These are phyloP conservation scores for Salix koriyanagi DNA, from an alignment of 345 rosid genomes.

Conservation along the genomic window DNA sequence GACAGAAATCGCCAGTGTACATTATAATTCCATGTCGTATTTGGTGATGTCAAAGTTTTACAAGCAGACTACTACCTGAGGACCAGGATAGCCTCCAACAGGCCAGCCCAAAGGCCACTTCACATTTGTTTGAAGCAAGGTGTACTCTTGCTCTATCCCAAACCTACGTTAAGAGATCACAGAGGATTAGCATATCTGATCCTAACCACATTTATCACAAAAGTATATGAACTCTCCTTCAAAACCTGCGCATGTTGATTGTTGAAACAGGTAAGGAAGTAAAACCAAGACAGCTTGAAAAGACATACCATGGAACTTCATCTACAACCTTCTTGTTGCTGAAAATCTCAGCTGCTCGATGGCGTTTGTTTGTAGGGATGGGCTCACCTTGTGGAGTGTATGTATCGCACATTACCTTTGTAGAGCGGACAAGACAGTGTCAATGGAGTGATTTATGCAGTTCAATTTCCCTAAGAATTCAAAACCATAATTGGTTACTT, in stretches of 20 bases:
- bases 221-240: not conserved
- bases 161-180: constrained; percentile 39
- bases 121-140: constrained; percentile 76
- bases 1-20: constrained; percentile 1
- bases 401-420: constrained; percentile 80
- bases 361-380: constrained; percentile 95
- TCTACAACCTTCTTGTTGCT: constrained; percentile 54
- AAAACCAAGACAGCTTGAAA: not conserved
- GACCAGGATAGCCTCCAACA: constrained; percentile 94
- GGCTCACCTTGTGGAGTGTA: constrained; percentile 97
- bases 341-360: constrained; percentile 80
- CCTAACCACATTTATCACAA: not conserved
- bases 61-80: constrained; percentile 55
- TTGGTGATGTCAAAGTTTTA: not conserved
- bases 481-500: not conserved
- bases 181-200: not conserved
- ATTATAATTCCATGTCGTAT: not conserved
- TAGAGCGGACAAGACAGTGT: constrained; percentile 9
- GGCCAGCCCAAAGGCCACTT: constrained; percentile 99
- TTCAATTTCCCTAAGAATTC: not conserved
- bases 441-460: not conserved
- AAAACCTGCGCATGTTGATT: not conserved
- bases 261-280: not conserved
- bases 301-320: constrained; percentile 74
- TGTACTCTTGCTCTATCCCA: constrained; percentile 99